Conservation (phyloP, 129 eudicot species). For the Gnaphalium uliginosum region DNA sequence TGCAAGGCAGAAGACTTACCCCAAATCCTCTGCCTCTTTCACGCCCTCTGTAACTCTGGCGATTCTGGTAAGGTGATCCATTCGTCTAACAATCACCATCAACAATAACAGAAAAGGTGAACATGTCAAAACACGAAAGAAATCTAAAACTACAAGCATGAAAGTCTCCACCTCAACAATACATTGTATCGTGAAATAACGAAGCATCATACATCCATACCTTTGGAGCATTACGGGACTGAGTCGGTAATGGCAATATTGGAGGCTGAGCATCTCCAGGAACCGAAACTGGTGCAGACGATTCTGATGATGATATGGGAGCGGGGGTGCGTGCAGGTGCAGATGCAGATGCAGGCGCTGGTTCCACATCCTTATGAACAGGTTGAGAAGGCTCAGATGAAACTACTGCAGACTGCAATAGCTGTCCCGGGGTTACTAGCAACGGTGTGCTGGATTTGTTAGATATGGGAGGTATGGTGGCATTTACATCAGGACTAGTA, state of each 20-base stretch:
- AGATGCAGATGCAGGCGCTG: slow-evolving; percentile 42
- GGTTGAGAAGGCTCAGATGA: slow-evolving; percentile 46
- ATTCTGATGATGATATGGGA: slow-evolving; percentile 38
- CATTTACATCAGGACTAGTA: slow-evolving; percentile 37
- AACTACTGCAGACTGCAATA: slow-evolving; percentile 53
- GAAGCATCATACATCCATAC: slow-evolving; percentile 24
- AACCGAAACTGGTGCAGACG: slow-evolving; percentile 25
- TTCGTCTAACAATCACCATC: slow-evolving; percentile 43
- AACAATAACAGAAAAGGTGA: background rate
- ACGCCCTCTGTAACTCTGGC: slow-evolving; percentile 69
- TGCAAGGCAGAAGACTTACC: slow-evolving; percentile 40
- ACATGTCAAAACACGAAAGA: background rate
- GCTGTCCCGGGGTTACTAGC: slow-evolving; percentile 80
- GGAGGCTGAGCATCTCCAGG: slow-evolving; percentile 77
- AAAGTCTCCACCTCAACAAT: background rate
- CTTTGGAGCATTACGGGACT: slow-evolving; percentile 52
- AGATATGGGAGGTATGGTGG: slow-evolving; percentile 34
- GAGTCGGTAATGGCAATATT: slow-evolving; percentile 70
- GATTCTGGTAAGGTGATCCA: slow-evolving; percentile 61
- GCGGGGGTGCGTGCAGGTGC: slow-evolving; percentile 13
- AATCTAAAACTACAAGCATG: background rate
- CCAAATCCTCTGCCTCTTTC: slow-evolving; percentile 92
- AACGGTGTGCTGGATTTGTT: slow-evolving; percentile 53
- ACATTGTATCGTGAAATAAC: background rate
- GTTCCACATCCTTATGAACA: slow-evolving; percentile 69